A percentile compares a stretch with the other conserved stretches of the same genome.
Conservation (phyloP, 176 grass and related monocot genomes). For the Triticum timopheevii region DNA sequence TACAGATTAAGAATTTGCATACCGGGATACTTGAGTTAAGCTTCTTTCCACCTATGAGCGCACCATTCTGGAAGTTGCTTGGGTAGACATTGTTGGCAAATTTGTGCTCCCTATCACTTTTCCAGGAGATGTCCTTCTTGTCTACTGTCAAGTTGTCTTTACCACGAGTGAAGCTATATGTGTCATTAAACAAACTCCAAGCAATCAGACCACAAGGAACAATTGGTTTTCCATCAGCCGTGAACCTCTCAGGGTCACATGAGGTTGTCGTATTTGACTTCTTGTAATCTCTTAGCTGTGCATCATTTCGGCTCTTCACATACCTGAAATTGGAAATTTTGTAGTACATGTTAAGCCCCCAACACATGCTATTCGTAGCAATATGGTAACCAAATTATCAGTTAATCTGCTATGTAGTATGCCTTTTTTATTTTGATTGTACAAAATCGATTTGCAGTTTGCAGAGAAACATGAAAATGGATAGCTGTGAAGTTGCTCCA, state of each 20-base stretch:
- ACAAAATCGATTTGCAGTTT: neutral
- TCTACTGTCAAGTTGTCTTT: constrained; percentile 65
- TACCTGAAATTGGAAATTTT: constrained; percentile 55
- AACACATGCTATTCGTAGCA: constrained; percentile 14
- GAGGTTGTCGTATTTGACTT: constrained; percentile 50
- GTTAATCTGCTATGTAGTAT: neutral
- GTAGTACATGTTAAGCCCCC: neutral
- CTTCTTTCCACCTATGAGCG: constrained; percentile 60
- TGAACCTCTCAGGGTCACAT: constrained; percentile 80
- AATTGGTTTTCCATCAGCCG: constrained; percentile 57
- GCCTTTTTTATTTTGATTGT: neutral
- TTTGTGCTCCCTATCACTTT: constrained; percentile 97
- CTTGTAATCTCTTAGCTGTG: constrained; percentile 48
- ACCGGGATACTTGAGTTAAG: constrained; percentile 56
- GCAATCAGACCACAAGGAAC: constrained; percentile 95
- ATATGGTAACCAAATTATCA: neutral
- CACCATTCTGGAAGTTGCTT: constrained; percentile 88
- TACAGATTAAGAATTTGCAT: constrained; percentile 26
- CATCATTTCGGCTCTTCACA: constrained; percentile 94
- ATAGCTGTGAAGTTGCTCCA: neutral
- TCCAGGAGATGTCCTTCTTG: constrained; percentile 94
- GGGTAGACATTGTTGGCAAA: constrained; percentile 91
- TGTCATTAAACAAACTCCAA: constrained; percentile 99
- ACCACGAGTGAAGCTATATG: constrained; percentile 66
- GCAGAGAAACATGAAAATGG: neutral